These are phyloP conservation scores for Claviceps sp. DNA, from an alignment of 2,329 filamentous ascomycete species.

Conservation along the genomic window DNA sequence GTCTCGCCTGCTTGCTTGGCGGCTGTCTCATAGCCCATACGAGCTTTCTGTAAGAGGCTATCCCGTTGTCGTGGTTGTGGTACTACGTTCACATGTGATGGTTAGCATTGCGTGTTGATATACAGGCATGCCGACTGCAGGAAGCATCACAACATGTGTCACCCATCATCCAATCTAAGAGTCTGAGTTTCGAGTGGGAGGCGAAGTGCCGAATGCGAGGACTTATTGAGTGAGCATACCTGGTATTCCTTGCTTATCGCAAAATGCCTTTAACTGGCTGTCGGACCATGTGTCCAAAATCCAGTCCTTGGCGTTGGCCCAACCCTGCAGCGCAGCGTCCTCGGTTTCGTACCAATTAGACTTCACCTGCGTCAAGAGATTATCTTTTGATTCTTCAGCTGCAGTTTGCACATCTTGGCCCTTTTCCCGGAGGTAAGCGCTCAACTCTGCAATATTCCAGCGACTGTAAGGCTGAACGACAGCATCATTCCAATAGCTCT, in stretches of 20 bases:
- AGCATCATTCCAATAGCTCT: conserved; percentile 75
- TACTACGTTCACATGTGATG: conserved; percentile 26
- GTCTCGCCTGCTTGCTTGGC: conserved; percentile 68
- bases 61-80: conserved; percentile 83
- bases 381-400: conserved; percentile 55
- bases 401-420: conserved; percentile 56
- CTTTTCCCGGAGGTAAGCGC: conserved; percentile 54
- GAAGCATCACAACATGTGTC: background rate
- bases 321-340: conserved; percentile 60
- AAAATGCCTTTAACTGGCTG: conserved; percentile 84
- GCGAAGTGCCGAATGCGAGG: too few relatives aligned
- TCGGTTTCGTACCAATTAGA: conserved; percentile 65
- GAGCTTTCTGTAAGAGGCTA: conserved; percentile 61
- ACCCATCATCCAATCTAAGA: background rate
- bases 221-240: conserved; percentile 22
- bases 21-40: conserved; percentile 65
- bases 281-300: conserved; percentile 93
- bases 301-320: conserved; percentile 69
- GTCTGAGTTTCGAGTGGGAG: too few relatives aligned
- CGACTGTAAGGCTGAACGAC: conserved; percentile 61
- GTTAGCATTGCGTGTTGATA: background rate
- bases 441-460: conserved; percentile 61
- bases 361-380: conserved; percentile 56
- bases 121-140: background rate
- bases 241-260: conserved; percentile 76